phyloP scores from a whole-genome alignment of 805 yeast genomes.

The Kregervanrija delftensis region DNA sequence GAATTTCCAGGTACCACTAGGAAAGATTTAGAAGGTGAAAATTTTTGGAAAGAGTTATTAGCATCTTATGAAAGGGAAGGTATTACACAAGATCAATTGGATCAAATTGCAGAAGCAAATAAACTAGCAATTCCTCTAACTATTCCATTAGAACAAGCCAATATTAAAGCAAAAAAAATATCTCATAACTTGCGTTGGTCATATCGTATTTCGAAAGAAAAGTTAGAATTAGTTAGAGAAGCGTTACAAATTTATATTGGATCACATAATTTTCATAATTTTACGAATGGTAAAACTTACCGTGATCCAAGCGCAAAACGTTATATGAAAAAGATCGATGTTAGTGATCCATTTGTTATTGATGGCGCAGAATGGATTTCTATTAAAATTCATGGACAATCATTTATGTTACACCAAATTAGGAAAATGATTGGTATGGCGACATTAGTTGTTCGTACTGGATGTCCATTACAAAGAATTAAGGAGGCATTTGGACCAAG shows the following conservation, averaged over 20 bases:
- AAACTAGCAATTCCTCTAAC: conserved; percentile 30
- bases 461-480: conserved; percentile 74
- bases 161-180: conserved; percentile 46
- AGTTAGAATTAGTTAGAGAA: conserved; percentile 55
- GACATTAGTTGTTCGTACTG: conserved; percentile 74
- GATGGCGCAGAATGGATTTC: conserved; percentile 96
- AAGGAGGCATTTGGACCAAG: conserved; percentile 66
- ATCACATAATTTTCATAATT: conserved; percentile 72
- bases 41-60: conserved; percentile 60
- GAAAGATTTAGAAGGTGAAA: conserved; percentile 60
- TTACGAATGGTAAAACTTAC: conserved; percentile 46
- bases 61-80: conserved; percentile 32
- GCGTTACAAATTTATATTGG: conserved; percentile 75
- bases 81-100: conserved; percentile 32
- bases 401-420: conserved; percentile 96
- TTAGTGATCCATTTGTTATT: conserved; percentile 84
- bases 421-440: conserved; percentile 98
- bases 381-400: conserved; percentile 94
- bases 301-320: conserved; percentile 83
- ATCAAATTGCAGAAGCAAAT: conserved; percentile 30
- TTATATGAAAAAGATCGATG: conserved; percentile 71
- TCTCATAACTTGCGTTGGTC: conserved; percentile 64
- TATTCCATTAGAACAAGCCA: conserved; percentile 27
- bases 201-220: conserved; percentile 57
- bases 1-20: conserved; percentile 54